Percentiles rank a stretch among this genome's conserved stretches.
phyloP scores from a whole-genome alignment of 2,329 filamentous ascomycete species.

The Aspergillus neotritici region DNA sequence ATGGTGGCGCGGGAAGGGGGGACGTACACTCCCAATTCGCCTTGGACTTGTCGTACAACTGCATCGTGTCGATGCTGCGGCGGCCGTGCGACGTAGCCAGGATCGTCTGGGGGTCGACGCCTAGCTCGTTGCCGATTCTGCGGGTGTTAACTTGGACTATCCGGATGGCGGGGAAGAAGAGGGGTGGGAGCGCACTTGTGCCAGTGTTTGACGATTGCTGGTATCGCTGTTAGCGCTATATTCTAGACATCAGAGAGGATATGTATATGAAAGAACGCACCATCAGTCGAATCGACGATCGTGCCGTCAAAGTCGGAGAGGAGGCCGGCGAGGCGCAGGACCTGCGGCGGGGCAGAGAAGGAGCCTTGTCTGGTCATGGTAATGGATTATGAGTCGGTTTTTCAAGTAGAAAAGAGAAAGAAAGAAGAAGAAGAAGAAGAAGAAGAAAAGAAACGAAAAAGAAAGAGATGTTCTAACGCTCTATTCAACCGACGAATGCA shows the following conservation, averaged over 20 bases:
- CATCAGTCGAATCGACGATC: constrained; percentile 44
- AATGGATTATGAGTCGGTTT: constrained; percentile 9
- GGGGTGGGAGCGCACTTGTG: constrained; percentile 44
- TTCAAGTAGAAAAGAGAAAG: not conserved
- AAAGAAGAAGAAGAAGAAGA: constrained; percentile 2
- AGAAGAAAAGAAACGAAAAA: not conserved
- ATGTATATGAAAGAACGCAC: constrained; percentile 20
- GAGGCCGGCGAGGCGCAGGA: constrained; percentile 37
- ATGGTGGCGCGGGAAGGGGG: constrained; percentile 2
- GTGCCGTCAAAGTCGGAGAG: constrained; percentile 47
- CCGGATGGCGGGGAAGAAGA: not conserved
- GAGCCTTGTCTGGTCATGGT: constrained; percentile 31
- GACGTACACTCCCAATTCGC: constrained; percentile 88
- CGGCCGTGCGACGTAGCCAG: constrained; percentile 87
- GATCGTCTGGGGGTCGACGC: constrained; percentile 76
- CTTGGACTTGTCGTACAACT: constrained; percentile 71
- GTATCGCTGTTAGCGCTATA: constrained; percentile 46
- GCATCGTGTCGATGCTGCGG: constrained; percentile 78
- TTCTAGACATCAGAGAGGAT: constrained; percentile 13
- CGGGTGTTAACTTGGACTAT: not conserved
- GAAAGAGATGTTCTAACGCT: constrained; percentile 1
- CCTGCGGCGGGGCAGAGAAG: constrained; percentile 38
- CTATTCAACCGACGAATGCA: not conserved
- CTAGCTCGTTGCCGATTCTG: constrained; percentile 66
- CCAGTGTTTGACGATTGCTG: constrained; percentile 62